These are phyloP conservation scores for Diaporthe capsici DNA, from an alignment of 2,329 filamentous ascomycete species.

Conservation along the genomic window DNA sequence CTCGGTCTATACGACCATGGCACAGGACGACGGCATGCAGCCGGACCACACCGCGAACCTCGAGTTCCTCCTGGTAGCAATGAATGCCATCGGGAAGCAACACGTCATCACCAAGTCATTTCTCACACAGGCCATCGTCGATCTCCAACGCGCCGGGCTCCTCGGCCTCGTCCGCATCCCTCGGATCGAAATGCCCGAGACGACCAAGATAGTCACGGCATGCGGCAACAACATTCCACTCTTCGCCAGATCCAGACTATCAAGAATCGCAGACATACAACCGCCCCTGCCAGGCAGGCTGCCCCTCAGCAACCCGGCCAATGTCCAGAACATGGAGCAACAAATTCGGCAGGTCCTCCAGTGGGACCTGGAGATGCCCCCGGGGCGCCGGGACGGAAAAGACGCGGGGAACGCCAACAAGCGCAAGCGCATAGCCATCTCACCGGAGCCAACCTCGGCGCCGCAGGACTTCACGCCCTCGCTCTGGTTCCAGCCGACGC, in stretches of 20 bases:
- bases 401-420: conserved; percentile 30
- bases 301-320: conserved; percentile 54
- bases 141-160: conserved; percentile 69
- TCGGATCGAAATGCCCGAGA: conserved; percentile 40
- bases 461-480: not conserved
- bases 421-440: conserved; percentile 38
- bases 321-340: conserved; percentile 36
- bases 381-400: conserved; percentile 65
- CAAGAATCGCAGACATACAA: conserved; percentile 56
- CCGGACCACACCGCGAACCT: conserved; percentile 65
- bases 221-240: conserved; percentile 59
- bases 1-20: conserved; percentile 85
- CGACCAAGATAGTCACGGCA: conserved; percentile 48
- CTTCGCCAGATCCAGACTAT: conserved; percentile 60
- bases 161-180: conserved; percentile 34
- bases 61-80: conserved; percentile 82
- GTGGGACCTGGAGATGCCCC: conserved; percentile 67
- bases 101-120: conserved; percentile 87
- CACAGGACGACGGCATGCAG: conserved; percentile 74
- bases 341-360: conserved; percentile 49
- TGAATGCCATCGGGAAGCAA: conserved; percentile 80
- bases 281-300: conserved; percentile 61
- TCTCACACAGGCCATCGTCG: conserved; percentile 86
- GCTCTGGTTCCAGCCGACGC: conserved; percentile 15
- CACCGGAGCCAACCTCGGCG: conserved; percentile 14